Evolutionary conservation across 2,329 filamentous ascomycete genomes (phyloP).

Genomic region (Cercospora citrullina): DNA sequence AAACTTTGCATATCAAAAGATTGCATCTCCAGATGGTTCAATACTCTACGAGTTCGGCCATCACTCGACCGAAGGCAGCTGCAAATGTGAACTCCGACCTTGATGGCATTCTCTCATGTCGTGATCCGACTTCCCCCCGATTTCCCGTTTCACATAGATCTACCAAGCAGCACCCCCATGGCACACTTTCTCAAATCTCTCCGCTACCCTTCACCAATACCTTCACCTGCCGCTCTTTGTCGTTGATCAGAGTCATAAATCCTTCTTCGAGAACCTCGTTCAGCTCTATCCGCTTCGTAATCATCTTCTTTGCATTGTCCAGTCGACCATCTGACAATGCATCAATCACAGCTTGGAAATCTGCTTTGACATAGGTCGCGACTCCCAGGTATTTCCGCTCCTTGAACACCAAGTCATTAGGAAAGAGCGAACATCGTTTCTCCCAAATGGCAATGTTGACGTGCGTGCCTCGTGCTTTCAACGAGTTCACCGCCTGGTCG

Average conservation of each 20-base stretch:
- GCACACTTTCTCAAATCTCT: conserved; percentile 11
- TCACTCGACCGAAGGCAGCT: background rate
- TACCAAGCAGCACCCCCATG: background rate
- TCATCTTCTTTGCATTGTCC: conserved; percentile 49
- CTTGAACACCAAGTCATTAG: conserved; percentile 55
- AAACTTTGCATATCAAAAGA: background rate
- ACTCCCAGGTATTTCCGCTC: conserved; percentile 56
- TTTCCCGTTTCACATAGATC: background rate
- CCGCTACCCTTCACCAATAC: conserved; percentile 44
- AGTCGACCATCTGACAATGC: conserved; percentile 47
- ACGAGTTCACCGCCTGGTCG: conserved; percentile 51
- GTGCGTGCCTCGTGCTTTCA: conserved; percentile 53
- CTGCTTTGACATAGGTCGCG: conserved; percentile 54
- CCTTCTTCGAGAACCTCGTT: conserved; percentile 50
- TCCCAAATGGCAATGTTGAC: conserved; percentile 60
- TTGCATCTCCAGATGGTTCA: background rate
- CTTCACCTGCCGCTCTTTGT: conserved; percentile 54
- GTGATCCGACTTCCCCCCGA: background rate
- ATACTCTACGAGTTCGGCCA: background rate
- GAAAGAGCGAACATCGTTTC: conserved; percentile 51
- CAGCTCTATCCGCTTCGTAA: conserved; percentile 51
- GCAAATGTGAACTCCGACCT: background rate
- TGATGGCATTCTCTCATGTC: conserved; percentile 4
- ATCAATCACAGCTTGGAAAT: conserved; percentile 53
- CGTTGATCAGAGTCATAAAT: conserved; percentile 50